A percentile compares a stretch with the other conserved stretches of the same genome.
These are phyloP conservation scores for Euclidium syriacum DNA, from an alignment of 345 rosid genomes.

Conservation along the genomic window DNA sequence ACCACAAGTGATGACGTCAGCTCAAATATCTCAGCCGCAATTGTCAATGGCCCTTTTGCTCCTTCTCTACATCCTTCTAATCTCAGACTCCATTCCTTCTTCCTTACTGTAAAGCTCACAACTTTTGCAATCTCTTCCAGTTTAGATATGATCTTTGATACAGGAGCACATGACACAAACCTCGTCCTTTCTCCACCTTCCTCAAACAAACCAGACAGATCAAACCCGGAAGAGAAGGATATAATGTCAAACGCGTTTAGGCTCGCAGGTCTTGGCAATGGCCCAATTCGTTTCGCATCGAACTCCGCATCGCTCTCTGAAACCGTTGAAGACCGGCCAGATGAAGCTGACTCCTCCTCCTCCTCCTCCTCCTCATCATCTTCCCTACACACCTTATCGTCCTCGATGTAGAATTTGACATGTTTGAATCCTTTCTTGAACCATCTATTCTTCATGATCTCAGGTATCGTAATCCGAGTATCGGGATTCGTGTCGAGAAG, in stretches of 20 bases:
- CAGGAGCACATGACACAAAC: conserved; percentile 58
- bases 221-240: conserved; percentile 71
- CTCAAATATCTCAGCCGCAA: conserved; percentile 65
- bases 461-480: conserved; percentile 62
- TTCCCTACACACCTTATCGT: conserved; percentile 41
- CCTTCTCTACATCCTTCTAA: conserved; percentile 69
- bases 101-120: conserved; percentile 70
- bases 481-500: conserved; percentile 76
- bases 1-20: conserved; percentile 59
- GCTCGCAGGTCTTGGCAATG: conserved; percentile 55
- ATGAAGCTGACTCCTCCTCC: conserved; percentile 33
- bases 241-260: conserved; percentile 69
- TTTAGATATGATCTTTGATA: conserved; percentile 53
- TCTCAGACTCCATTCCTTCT: conserved; percentile 67
- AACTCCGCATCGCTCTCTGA: conserved; percentile 51
- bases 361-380: conserved; percentile 35
- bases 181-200: conserved; percentile 63
- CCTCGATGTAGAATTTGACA: conserved; percentile 53
- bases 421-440: conserved; percentile 67
- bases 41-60: conserved; percentile 52
- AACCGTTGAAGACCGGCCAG: conserved; percentile 39
- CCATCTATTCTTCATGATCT: conserved; percentile 73
- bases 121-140: conserved; percentile 66
- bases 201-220: conserved; percentile 62
- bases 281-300: conserved; percentile 20